Percentiles rank a stretch among this genome's conserved stretches.
These are phyloP conservation scores for Dryas drummondii DNA, from an alignment of 306 rosid genomes.

Conservation along the genomic window DNA sequence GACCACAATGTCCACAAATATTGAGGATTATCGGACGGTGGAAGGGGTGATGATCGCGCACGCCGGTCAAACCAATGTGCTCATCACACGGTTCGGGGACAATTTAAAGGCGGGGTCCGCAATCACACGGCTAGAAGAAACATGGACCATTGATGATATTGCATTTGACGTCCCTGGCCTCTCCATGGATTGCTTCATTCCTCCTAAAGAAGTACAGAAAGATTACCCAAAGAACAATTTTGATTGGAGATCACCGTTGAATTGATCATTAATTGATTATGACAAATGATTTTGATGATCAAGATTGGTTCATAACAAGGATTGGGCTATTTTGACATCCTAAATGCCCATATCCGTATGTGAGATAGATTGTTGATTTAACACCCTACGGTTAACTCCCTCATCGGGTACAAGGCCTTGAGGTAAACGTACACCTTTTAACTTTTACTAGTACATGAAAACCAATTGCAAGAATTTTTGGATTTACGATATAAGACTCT, in stretches of 20 bases:
- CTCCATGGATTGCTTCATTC: slow-evolving; percentile 84
- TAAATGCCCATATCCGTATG: background rate
- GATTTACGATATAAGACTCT: too few species aligned
- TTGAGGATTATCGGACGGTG: slow-evolving; percentile 65
- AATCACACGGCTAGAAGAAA: slow-evolving; percentile 72
- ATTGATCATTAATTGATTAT: slow-evolving; percentile 27
- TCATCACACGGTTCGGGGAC: slow-evolving; percentile 79
- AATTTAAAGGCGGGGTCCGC: slow-evolving; percentile 60
- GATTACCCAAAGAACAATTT: slow-evolving; percentile 39
- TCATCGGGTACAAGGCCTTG: too few species aligned
- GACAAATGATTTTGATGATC: background rate
- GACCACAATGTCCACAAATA: slow-evolving; percentile 79
- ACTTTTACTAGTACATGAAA: too few species aligned
- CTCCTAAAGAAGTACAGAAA: slow-evolving; percentile 67
- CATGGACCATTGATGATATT: slow-evolving; percentile 83
- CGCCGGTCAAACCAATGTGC: slow-evolving; percentile 59
- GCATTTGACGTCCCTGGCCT: slow-evolving; percentile 84
- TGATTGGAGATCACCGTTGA: slow-evolving; percentile 59
- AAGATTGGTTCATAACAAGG: background rate
- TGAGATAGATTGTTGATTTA: background rate
- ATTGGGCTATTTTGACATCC: background rate
- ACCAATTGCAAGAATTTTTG: too few species aligned
- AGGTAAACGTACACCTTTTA: too few species aligned
- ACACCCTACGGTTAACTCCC: too few species aligned
- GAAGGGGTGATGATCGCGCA: slow-evolving; percentile 88